These are phyloP conservation scores for Polyporus tsugae DNA, from an alignment of 1,284 basidiomycete genomes.

Conservation along the genomic window DNA sequence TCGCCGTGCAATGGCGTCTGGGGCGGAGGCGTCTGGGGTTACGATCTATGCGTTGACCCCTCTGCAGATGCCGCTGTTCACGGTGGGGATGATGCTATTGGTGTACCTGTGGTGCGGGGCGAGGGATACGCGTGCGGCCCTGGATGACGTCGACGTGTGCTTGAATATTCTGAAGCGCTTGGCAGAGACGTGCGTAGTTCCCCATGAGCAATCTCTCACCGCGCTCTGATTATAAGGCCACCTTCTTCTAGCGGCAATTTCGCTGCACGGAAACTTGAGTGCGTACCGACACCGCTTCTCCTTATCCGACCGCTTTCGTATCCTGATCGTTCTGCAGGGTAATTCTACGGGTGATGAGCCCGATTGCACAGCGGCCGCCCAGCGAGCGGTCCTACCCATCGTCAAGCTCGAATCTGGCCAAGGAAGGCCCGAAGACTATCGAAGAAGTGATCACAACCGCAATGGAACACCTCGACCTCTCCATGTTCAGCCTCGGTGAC, in stretches of 20 bases:
- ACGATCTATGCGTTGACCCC: conserved; percentile 27
- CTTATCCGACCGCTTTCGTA: not conserved
- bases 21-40: not conserved
- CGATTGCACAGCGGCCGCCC: not conserved
- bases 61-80: conserved; percentile 55
- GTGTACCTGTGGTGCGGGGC: conserved; percentile 72
- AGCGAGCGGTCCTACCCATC: not conserved
- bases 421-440: conserved; percentile 5
- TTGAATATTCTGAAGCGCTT: conserved; percentile 59
- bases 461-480: conserved; percentile 5
- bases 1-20: conserved; percentile 40
- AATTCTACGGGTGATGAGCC: not conserved
- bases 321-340: not conserved
- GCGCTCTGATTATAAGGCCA: conserved; percentile 24
- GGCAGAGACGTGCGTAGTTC: conserved; percentile 50
- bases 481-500: not conserved
- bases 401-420: not conserved
- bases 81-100: conserved; percentile 67
- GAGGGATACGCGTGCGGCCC: conserved; percentile 60
- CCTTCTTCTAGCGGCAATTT: conserved; percentile 45
- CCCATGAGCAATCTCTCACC: rapidly evolving
- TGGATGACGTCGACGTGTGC: conserved; percentile 71
- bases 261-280: conserved; percentile 8
- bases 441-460: conserved; percentile 3
- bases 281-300: conserved; percentile 55